phyloP scores from a whole-genome alignment of 2,329 filamentous ascomycete genomes.

The Claviceps cyperi region DNA sequence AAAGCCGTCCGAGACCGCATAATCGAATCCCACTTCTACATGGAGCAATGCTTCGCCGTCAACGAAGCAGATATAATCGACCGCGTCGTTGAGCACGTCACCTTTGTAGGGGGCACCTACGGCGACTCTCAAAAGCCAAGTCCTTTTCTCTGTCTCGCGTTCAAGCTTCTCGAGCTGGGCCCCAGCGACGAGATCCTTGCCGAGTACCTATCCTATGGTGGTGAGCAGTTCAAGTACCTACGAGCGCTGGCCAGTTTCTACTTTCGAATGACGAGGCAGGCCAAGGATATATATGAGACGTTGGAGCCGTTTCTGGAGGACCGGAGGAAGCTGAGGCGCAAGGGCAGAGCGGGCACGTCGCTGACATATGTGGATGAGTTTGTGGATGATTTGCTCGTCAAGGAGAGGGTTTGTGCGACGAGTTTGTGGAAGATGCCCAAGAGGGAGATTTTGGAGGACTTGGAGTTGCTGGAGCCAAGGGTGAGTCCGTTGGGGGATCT shows the following conservation, averaged over 20 bases:
- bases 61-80: conserved; percentile 76
- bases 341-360: conserved; percentile 57
- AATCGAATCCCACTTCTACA: conserved; percentile 92
- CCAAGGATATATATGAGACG: conserved; percentile 63
- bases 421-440: conserved; percentile 84
- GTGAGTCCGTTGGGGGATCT: conserved; percentile 72
- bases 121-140: conserved; percentile 74
- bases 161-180: conserved; percentile 83
- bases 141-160: conserved; percentile 83
- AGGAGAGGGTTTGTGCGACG: conserved; percentile 82
- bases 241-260: conserved; percentile 86
- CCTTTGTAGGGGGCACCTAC: conserved; percentile 77
- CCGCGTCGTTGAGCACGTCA: conserved; percentile 70
- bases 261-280: conserved; percentile 70
- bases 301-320: conserved; percentile 78
- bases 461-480: conserved; percentile 74
- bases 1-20: conserved; percentile 93
- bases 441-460: conserved; percentile 69
- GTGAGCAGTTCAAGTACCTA: conserved; percentile 71
- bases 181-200: conserved; percentile 65
- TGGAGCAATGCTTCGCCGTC: conserved; percentile 93
- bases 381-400: conserved; percentile 77
- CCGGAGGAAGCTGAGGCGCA: conserved; percentile 65
- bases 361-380: conserved; percentile 84
- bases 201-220: conserved; percentile 67